phyloP scores from a whole-genome alignment of 257 asterid genomes.

The Leptodermis oblonga region DNA sequence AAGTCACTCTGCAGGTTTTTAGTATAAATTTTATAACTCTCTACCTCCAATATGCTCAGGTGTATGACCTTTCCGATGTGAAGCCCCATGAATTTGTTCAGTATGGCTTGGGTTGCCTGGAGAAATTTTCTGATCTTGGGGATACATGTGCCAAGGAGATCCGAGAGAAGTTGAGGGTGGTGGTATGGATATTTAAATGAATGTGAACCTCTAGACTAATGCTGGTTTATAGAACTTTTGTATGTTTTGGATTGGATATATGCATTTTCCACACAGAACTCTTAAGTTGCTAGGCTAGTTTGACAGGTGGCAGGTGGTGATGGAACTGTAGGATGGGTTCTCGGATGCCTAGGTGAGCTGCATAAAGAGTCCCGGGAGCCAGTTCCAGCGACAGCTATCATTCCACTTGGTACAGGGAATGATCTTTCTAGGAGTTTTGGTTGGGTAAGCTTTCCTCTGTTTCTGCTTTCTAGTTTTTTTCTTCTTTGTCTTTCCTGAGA shows the following conservation, averaged over 20 bases:
- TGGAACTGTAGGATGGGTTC: constrained; percentile 99
- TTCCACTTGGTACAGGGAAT: constrained; percentile 99
- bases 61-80: constrained; percentile 79
- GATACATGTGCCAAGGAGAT: constrained; percentile 74
- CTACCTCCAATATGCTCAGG: constrained; percentile 51
- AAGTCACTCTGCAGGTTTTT: not conserved
- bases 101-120: constrained; percentile 89
- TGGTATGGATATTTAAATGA: constrained; percentile 49
- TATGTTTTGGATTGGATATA: not conserved
- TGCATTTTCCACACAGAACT: no score
- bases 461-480: constrained; percentile 16
- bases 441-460: constrained; percentile 60
- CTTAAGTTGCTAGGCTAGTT: constrained; percentile 20
- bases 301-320: constrained; percentile 99
- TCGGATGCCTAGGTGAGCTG: constrained; percentile 92
- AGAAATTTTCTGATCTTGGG: constrained; percentile 72
- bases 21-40: not conserved
- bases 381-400: constrained; percentile 74
- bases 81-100: constrained; percentile 94
- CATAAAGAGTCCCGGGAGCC: constrained; percentile 57
- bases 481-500: constrained; percentile 21
- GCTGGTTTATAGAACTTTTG: not conserved
- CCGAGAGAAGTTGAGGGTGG: constrained; percentile 83
- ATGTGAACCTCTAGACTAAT: not conserved
- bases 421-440: constrained; percentile 93